A percentile compares a stretch with the other conserved stretches of the same genome.
Evolutionary conservation across 306 rosid genomes (phyloP).

Genomic region (Casuarina cunninghamiana): DNA sequence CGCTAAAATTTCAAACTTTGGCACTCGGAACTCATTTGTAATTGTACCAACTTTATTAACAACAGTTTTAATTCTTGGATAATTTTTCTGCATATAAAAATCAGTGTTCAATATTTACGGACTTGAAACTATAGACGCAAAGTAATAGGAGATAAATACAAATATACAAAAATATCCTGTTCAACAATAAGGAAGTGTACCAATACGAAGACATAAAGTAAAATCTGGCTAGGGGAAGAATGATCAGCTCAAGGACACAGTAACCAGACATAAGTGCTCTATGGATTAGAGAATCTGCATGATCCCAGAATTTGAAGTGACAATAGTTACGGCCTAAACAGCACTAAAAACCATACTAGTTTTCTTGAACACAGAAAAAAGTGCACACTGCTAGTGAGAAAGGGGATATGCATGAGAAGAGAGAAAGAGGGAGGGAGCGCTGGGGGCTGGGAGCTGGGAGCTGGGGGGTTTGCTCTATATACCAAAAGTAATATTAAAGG

Average conservation of each 20-base stretch:
- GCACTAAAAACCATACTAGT: neutral
- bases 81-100: constrained; percentile 68
- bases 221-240: neutral
- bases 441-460: no score
- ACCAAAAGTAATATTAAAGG: neutral
- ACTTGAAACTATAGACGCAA: neutral
- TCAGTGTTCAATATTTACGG: neutral
- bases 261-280: neutral
- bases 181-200: neutral
- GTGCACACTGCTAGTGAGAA: neutral
- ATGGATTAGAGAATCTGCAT: neutral
- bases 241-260: neutral
- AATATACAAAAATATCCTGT: constrained; percentile 10
- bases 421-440: no score
- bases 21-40: constrained; percentile 88
- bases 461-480: no score
- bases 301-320: neutral
- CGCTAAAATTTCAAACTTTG: constrained; percentile 78
- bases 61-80: constrained; percentile 86
- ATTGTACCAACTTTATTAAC: constrained; percentile 93
- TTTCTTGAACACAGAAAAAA: neutral
- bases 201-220: neutral
- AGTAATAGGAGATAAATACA: neutral
- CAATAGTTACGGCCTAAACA: neutral
- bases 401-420: no score